Conservation (phyloP, 345 rosid species). For the Gossypium stocksii region DNA sequence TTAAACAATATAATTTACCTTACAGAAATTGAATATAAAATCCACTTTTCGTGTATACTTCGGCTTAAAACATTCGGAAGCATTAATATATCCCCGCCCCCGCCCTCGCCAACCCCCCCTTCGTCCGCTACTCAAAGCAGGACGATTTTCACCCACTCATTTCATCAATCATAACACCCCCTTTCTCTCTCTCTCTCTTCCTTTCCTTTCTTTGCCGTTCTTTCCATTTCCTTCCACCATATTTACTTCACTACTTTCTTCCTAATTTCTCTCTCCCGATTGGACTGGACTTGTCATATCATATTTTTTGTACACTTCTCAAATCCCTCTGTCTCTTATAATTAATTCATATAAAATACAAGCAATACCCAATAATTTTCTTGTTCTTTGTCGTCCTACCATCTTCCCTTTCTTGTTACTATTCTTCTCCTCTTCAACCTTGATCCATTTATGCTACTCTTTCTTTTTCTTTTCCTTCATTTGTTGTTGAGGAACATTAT, state of each 20-base stretch:
- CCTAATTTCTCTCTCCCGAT: conserved; percentile 28
- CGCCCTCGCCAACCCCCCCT: conserved; percentile 45
- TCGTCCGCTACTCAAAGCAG: conserved; percentile 32
- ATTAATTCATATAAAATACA: not conserved
- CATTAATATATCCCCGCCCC: conserved; percentile 34
- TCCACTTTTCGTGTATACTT: too few species aligned
- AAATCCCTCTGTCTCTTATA: conserved; percentile 22
- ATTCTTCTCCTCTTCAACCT: conserved; percentile 8
- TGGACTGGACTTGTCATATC: conserved; percentile 42
- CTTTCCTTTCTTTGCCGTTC: not conserved
- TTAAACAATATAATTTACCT: too few species aligned
- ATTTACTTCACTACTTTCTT: conserved; percentile 14
- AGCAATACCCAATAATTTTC: not conserved
- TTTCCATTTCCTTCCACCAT: not conserved
- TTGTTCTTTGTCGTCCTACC: conserved; percentile 17
- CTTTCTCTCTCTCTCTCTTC: conserved; percentile 14
- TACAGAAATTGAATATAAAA: too few species aligned
- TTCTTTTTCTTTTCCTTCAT: not conserved
- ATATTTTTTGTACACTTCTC: conserved; percentile 30
- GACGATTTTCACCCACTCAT: conserved; percentile 53
- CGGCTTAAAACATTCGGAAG: conserved; percentile 37
- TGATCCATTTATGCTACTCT: conserved; percentile 11
- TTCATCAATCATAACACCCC: conserved; percentile 41
- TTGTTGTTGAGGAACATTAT: conserved; percentile 7
- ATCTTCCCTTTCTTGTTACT: conserved; percentile 22